These are phyloP conservation scores for Tylopilus felleus DNA, from an alignment of 768 basidiomycete species.

Conservation along the genomic window DNA sequence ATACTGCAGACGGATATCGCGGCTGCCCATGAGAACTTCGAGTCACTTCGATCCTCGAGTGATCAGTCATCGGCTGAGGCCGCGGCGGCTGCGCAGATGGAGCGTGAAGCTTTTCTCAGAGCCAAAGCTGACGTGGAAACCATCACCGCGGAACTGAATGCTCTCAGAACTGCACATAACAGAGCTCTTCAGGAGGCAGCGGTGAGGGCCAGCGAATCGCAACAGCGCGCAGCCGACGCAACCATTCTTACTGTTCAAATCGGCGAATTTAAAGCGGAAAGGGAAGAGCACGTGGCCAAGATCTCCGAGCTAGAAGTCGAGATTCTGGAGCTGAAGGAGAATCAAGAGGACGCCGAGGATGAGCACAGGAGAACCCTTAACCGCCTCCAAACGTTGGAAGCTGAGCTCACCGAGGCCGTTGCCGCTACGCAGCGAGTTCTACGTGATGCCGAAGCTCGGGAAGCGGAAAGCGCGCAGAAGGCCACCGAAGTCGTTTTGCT, in stretches of 20 bases:
- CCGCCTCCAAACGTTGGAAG: conserved; percentile 51
- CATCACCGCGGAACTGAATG: conserved; percentile 49
- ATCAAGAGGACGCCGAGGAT: conserved; percentile 62
- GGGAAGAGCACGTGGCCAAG: conserved; percentile 66
- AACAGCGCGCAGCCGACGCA: conserved; percentile 42
- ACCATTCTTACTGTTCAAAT: conserved; percentile 49
- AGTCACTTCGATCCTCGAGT: conserved; percentile 45
- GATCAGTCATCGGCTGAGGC: conserved; percentile 42
- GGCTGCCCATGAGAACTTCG: conserved; percentile 51
- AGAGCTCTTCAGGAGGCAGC: conserved; percentile 47
- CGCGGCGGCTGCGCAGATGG: conserved; percentile 50
- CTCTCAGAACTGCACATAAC: conserved; percentile 48
- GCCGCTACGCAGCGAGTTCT: conserved; percentile 46
- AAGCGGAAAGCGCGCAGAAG: conserved; percentile 40
- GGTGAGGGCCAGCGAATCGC: conserved; percentile 44
- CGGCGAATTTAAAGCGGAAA: conserved; percentile 53
- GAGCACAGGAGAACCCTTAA: conserved; percentile 44
- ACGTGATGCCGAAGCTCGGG: conserved; percentile 46
- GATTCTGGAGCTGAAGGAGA: conserved; percentile 72
- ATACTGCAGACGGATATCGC: conserved; percentile 49
- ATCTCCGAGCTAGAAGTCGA: conserved; percentile 82
- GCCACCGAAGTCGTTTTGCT: conserved; percentile 39
- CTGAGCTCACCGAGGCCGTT: conserved; percentile 47
- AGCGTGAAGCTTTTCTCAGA: conserved; percentile 61
- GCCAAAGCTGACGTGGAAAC: conserved; percentile 60